A percentile compares a stretch with the other conserved stretches of the same genome.
Conservation (phyloP, 2,329 filamentous ascomycete species). For the Chaetomiaceae sp. region DNA sequence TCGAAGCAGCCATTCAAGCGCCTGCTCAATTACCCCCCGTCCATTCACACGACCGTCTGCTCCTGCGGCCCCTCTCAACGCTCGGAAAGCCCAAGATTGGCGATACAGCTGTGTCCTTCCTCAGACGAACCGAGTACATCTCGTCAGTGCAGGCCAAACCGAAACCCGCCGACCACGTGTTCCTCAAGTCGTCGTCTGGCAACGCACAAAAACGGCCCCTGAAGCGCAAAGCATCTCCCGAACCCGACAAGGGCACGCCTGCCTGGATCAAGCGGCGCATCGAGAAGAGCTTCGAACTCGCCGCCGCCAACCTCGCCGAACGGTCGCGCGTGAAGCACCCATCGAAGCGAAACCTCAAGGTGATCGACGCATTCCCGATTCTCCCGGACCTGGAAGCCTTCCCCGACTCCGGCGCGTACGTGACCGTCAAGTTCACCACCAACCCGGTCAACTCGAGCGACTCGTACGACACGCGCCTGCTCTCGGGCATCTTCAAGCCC, state of each 20-base stretch:
- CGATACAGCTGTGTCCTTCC: slow-evolving; percentile 81
- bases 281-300: slow-evolving; percentile 55
- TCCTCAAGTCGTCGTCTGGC: slow-evolving; percentile 30
- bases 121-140: slow-evolving; percentile 95
- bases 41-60: slow-evolving; percentile 77
- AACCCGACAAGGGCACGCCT: slow-evolving; percentile 57
- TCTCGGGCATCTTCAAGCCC: slow-evolving; percentile 58
- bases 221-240: slow-evolving; percentile 50
- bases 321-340: slow-evolving; percentile 53
- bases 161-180: slow-evolving; percentile 40
- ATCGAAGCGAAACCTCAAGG: slow-evolving; percentile 52
- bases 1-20: slow-evolving; percentile 69
- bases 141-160: slow-evolving; percentile 56
- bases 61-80: slow-evolving; percentile 77
- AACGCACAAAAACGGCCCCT: slow-evolving; percentile 35
- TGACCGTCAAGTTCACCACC: slow-evolving; percentile 64
- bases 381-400: slow-evolving; percentile 65
- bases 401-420: slow-evolving; percentile 65
- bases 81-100: slow-evolving; percentile 78
- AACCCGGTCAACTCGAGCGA: slow-evolving; percentile 54
- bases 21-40: slow-evolving; percentile 65
- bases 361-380: slow-evolving; percentile 57
- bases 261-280: slow-evolving; percentile 66
- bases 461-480: slow-evolving; percentile 57
- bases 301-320: slow-evolving; percentile 52